Base-by-base conservation (phyloP, 1,284 basidiomycete species). In the Volvariella volvacea region DNA sequence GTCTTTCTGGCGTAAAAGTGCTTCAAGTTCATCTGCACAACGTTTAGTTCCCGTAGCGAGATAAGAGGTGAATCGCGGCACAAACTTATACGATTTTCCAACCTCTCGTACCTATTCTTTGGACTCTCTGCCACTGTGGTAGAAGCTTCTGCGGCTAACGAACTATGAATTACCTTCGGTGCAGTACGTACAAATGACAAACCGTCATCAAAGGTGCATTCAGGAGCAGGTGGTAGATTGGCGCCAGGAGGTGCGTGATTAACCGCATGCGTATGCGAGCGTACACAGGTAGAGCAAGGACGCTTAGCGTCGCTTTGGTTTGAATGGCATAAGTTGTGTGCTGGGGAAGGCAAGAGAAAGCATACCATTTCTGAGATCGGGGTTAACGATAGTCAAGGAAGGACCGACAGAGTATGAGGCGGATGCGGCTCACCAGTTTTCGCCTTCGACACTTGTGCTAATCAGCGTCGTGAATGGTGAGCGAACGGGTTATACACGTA, bases 141-240 rank as follows among this genome's bases (percentile, higher is more conserved):
- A 41, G 41, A 56, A 32, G 55, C 55, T 51, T 71, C 76, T 21
- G 66, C 60, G 17, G 70, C 73, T 76, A 47, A 4, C 21, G 6
- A 42, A n/a, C 7, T 6, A 15, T 36, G 34, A 36, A n/a, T 15
- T 15, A 16, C 19, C 34, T n/a, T 6, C 6, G 15, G 7, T 6
- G 7, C 37, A 28, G 33, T 39, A 43, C 22, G n/a, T 15, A 31
- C 39, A 30, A 34, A 32, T 16, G 14, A 57, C 62, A 17, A 50
- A 76, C 80, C 62, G 52, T 84, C 82, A 52, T 85, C 82, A 51
- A 77, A 85, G 22, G 81, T 84, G 54, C 82, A 86, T 45, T 81
- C 76, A 15, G 78, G 80, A 40, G 66, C 64, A 1, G 68, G 56
- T 2, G 79, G 74, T 39, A 80, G 55, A 33, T 66, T 64, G 2